phyloP scores from a whole-genome alignment of 139 green algal species.

The Ettlia oleoabundans region DNA sequence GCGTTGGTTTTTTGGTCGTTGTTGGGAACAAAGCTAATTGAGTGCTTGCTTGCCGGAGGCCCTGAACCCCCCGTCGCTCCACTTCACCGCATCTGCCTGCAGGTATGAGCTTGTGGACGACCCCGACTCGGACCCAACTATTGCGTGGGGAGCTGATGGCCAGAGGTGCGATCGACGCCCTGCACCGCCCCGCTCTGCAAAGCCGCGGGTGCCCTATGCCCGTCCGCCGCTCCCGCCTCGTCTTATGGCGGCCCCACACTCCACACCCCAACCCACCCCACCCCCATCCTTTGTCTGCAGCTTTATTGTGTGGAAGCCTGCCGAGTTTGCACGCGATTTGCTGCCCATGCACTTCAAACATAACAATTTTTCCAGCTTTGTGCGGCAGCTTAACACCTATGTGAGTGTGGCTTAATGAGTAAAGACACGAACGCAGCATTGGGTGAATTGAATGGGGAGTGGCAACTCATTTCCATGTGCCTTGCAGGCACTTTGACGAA shows the following conservation, averaged over 20 bases:
- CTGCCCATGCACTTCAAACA: conserved; percentile 96
- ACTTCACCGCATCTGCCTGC: conserved; percentile 16
- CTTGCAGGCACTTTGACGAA: too few relatives aligned
- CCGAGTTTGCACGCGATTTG: conserved; percentile 90
- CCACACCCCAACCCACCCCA: too few relatives aligned
- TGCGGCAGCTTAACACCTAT: conserved; percentile 98
- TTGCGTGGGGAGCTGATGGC: conserved; percentile 88
- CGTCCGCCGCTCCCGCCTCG: neutral
- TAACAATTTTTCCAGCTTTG: conserved; percentile 97
- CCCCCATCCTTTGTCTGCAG: conserved; percentile 43
- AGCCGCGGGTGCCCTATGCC: too few relatives aligned
- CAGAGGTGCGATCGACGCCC: conserved; percentile 74
- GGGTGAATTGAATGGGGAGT: too few relatives aligned
- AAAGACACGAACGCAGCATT: too few relatives aligned
- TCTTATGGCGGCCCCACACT: neutral
- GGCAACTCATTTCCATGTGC: too few relatives aligned
- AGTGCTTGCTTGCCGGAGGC: too few relatives aligned
- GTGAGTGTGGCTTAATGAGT: conserved; percentile 51
- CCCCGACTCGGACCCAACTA: conserved; percentile 70
- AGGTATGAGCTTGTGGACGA: conserved; percentile 97
- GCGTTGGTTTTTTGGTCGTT: too few relatives aligned
- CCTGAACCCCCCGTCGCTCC: too few relatives aligned
- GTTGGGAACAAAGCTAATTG: too few relatives aligned
- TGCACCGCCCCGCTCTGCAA: neutral
- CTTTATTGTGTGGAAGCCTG: conserved; percentile 93